Evolutionary conservation across 1,139 yeast species (phyloP).

Genomic region (Meyerozyma elateridarum): DNA sequence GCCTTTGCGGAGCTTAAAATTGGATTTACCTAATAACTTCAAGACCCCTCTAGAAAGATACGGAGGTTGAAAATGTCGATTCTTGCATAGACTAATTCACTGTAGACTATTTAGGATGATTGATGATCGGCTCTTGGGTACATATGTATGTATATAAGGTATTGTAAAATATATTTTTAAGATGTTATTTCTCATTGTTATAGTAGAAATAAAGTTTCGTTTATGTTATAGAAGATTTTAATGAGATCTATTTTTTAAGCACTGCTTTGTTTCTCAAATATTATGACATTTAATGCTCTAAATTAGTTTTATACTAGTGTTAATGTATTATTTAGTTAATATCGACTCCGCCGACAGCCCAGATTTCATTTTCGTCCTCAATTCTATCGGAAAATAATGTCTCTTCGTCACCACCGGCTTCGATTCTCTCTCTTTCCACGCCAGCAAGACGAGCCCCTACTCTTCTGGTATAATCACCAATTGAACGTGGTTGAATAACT

Average conservation of each 20-base stretch:
- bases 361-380: slow-evolving; percentile 82
- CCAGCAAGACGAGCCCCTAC: slow-evolving; percentile 79
- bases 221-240: too few species aligned
- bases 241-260: too few species aligned
- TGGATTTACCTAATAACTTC: slow-evolving; percentile 13
- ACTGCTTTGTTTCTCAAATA: too few species aligned
- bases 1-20: slow-evolving; percentile 13
- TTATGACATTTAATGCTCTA: not conserved
- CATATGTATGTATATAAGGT: not conserved
- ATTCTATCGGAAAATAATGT: slow-evolving; percentile 77
- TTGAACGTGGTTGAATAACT: slow-evolving; percentile 62
- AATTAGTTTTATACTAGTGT: not conserved
- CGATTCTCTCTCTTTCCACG: slow-evolving; percentile 81
- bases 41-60: slow-evolving; percentile 5
- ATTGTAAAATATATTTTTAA: not conserved
- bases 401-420: slow-evolving; percentile 89
- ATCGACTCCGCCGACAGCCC: slow-evolving; percentile 79
- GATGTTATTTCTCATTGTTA: slow-evolving; percentile 1
- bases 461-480: slow-evolving; percentile 83
- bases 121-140: not conserved
- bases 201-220: too few species aligned
- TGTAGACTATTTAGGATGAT: too few species aligned
- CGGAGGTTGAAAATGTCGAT: slow-evolving; percentile 5
- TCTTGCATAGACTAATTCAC: not conserved
- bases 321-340: slow-evolving; percentile 4